These are phyloP conservation scores for Colletotrichum incanum DNA, from an alignment of 2,329 filamentous ascomycete species.

Conservation along the genomic window DNA sequence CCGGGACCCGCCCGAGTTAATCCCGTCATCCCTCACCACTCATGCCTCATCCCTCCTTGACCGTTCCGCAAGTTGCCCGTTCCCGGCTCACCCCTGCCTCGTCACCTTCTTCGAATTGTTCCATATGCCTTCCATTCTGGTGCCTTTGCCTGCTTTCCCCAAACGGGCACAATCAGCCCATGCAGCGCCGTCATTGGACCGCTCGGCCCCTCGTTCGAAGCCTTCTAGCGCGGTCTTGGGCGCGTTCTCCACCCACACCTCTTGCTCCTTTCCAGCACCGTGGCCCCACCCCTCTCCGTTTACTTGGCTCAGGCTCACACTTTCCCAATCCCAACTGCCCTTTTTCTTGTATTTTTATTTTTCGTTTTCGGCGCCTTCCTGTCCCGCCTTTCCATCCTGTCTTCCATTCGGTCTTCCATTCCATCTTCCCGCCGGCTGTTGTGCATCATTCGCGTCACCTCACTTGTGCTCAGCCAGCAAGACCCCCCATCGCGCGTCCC, in stretches of 20 bases:
- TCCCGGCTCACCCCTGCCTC: constrained; percentile 3
- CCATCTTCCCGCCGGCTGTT: constrained; percentile 1
- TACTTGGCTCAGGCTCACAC: constrained; percentile 7
- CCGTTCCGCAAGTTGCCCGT: not conserved
- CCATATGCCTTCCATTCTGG: constrained; percentile 32
- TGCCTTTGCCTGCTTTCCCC: constrained; percentile 12
- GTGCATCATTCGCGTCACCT: not conserved
- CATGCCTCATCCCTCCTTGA: not conserved
- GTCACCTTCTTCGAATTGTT: constrained; percentile 30
- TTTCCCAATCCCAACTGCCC: not conserved
- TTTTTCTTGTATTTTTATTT: not conserved
- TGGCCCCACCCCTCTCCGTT: constrained; percentile 15
- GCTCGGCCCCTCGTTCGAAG: constrained; percentile 19
- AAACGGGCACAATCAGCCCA: not conserved
- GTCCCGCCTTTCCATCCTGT: constrained; percentile 11
- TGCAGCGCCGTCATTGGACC: constrained; percentile 20
- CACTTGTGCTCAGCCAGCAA: not conserved
- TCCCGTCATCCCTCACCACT: not conserved
- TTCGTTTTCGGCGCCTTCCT: not conserved
- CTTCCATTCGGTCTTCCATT: constrained; percentile 24
- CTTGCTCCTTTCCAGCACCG: not conserved
- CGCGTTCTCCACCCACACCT: constrained; percentile 24
- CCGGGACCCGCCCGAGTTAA: constrained; percentile 1
- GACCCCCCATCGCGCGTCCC: not conserved
- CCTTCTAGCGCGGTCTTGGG: constrained; percentile 39